phyloP scores from a whole-genome alignment of 768 basidiomycete genomes.

The Naganishia antarctica region DNA sequence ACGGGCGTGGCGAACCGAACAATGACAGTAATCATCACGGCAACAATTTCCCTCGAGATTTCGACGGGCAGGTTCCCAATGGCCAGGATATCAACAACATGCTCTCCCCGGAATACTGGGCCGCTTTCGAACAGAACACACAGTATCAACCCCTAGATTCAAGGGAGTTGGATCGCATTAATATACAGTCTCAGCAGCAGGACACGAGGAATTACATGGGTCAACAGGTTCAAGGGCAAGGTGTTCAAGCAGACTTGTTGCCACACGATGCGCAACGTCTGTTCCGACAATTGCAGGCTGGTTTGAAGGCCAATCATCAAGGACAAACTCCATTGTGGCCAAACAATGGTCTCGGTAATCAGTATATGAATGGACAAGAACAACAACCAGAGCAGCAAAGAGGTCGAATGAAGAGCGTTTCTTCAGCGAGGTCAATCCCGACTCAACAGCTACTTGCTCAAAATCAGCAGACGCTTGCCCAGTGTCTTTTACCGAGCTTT shows the following conservation, averaged over 20 bases:
- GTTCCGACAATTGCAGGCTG: slow-evolving; percentile 5
- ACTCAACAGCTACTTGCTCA: slow-evolving; percentile 1
- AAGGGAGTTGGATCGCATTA: background rate
- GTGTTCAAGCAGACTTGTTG: background rate
- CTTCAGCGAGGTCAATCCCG: background rate
- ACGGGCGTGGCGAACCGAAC: too few relatives aligned
- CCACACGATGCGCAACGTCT: slow-evolving; percentile 3
- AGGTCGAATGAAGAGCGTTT: background rate
- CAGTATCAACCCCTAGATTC: background rate
- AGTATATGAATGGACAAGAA: background rate
- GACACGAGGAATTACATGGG: background rate
- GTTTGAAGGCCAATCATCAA: background rate
- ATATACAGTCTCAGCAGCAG: background rate
- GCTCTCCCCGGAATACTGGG: slow-evolving; percentile 15
- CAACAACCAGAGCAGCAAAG: background rate
- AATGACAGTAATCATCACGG: background rate
- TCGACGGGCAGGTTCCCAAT: background rate
- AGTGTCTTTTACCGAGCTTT: slow-evolving; percentile 14
- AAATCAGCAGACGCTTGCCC: slow-evolving; percentile 10
- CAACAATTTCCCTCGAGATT: background rate
- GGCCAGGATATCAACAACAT: background rate
- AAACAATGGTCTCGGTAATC: background rate
- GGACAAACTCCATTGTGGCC: background rate
- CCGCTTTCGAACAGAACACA: background rate
- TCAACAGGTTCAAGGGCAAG: background rate